These are phyloP conservation scores for Linnemannia elongata DNA, from an alignment of 192 early-diverging fungal genomes.

Conservation along the genomic window DNA sequence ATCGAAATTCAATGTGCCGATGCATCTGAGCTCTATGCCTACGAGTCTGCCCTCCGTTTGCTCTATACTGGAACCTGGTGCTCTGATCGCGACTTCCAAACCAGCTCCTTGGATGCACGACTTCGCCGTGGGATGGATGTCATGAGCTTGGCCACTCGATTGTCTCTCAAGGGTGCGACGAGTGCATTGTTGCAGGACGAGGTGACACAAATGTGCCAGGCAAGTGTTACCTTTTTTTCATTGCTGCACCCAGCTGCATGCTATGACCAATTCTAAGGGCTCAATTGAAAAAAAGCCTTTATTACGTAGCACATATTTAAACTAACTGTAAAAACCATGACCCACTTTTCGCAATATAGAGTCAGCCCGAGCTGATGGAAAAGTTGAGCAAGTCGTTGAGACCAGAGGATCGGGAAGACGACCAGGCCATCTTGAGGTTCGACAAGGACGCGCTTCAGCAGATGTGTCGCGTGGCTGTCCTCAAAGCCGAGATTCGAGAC, in stretches of 20 bases:
- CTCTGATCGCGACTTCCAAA: conserved; percentile 55
- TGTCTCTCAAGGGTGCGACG: conserved; percentile 37
- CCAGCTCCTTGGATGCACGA: conserved; percentile 41
- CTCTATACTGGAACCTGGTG: conserved; percentile 52
- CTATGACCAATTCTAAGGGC: background rate
- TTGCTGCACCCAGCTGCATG: background rate
- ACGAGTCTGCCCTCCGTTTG: conserved; percentile 45
- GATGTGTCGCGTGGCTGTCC: conserved; percentile 50
- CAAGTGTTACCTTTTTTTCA: background rate
- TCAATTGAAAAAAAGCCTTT: background rate
- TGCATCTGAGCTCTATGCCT: conserved; percentile 40
- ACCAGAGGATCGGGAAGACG: conserved; percentile 44
- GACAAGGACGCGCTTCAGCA: conserved; percentile 51
- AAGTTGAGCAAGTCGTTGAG: conserved; percentile 41
- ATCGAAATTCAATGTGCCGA: conserved; percentile 52
- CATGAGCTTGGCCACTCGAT: conserved; percentile 30
- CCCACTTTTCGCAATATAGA: background rate
- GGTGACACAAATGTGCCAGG: conserved; percentile 53
- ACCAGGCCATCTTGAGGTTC: conserved; percentile 52
- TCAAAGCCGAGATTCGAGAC: conserved; percentile 45
- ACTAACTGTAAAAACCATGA: background rate
- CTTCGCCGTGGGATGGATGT: conserved; percentile 52
- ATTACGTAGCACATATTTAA: too few relatives aligned
- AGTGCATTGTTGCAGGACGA: conserved; percentile 47
- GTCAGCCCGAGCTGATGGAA: conserved; percentile 47